phyloP scores from a whole-genome alignment of 768 basidiomycete genomes.

The Aureoboletus auriporus region DNA sequence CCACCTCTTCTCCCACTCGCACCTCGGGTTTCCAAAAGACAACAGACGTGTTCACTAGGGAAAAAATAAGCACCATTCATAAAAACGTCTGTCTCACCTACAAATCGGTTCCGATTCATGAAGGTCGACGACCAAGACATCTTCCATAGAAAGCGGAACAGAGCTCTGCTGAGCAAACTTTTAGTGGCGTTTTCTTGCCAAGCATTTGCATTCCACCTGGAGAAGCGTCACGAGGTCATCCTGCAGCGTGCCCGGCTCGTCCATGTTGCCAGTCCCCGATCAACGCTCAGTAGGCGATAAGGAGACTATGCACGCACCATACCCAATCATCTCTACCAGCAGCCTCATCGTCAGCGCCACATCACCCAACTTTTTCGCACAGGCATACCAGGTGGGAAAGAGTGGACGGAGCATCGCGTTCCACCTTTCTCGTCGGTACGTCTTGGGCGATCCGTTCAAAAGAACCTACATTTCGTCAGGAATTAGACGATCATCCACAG shows the following conservation, averaged over 20 bases:
- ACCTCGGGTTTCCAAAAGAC: conserved; percentile 71
- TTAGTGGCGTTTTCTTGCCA: too few relatives aligned
- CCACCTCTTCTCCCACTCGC: conserved; percentile 53
- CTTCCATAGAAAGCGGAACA: conserved; percentile 49
- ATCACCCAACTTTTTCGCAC: conserved; percentile 73
- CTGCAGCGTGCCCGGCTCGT: conserved; percentile 43
- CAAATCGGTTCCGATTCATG: conserved; percentile 60
- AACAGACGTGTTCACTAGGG: conserved; percentile 57
- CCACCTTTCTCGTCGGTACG: too few relatives aligned
- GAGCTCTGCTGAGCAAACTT: conserved; percentile 49
- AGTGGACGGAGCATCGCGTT: too few relatives aligned
- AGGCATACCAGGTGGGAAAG: conserved; percentile 59
- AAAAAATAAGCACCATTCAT: conserved; percentile 1
- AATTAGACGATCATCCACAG: too few relatives aligned
- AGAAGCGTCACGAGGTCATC: conserved; percentile 73
- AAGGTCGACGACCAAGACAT: conserved; percentile 58
- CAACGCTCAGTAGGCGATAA: not conserved
- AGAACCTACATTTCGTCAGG: conserved; percentile 49
- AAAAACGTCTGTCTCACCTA: conserved; percentile 32
- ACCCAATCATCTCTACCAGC: conserved; percentile 79
- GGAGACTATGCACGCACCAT: conserved; percentile 44
- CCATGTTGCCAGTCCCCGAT: conserved; percentile 36
- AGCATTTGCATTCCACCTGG: conserved; percentile 41
- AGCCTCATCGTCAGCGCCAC: conserved; percentile 72
- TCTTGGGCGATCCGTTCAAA: conserved; percentile 86